Evolutionary conservation across 495 filamentous ascomycete genomes (phyloP).

Genomic region (Chaetomium fimeti): DNA sequence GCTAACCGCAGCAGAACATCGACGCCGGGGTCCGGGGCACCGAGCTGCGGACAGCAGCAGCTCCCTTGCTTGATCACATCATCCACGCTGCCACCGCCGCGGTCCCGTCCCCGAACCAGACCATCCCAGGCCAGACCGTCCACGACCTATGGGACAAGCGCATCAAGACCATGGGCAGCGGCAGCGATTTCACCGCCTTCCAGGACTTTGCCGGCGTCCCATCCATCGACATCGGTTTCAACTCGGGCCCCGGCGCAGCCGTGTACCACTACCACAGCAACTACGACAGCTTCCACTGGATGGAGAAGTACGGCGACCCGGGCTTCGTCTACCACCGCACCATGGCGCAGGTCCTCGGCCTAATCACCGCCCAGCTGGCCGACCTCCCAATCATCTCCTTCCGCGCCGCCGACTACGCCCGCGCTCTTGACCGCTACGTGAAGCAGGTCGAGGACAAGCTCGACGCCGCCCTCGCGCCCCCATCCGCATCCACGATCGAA

Average conservation of each 20-base stretch:
- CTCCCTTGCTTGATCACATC: conserved; percentile 75
- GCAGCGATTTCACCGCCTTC: conserved; percentile 88
- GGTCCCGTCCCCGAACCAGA: conserved; percentile 81
- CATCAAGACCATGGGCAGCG: conserved; percentile 69
- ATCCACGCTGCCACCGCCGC: conserved; percentile 66
- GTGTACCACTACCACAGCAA: conserved; percentile 87
- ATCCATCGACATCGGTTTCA: conserved; percentile 81
- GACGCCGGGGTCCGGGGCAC: conserved; percentile 75
- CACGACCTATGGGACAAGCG: conserved; percentile 69
- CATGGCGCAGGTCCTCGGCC: conserved; percentile 74
- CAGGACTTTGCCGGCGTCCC: conserved; percentile 88
- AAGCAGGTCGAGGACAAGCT: conserved; percentile 66
- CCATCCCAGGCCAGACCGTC: conserved; percentile 71
- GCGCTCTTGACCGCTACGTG: conserved; percentile 62
- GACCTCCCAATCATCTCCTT: conserved; percentile 78
- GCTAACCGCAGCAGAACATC: conserved; percentile 55
- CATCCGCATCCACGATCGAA: conserved; percentile 15
- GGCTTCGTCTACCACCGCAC: conserved; percentile 77
- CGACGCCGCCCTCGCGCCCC: conserved; percentile 24
- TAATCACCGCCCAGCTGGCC: conserved; percentile 75
- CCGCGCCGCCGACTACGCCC: conserved; percentile 71
- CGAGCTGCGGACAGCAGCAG: conserved; percentile 66
- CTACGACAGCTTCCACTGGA: conserved; percentile 91
- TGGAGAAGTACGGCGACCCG: conserved; percentile 77
- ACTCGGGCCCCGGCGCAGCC: conserved; percentile 44